Evolutionary conservation across 345 rosid species (phyloP).

Genomic region (Limnanthes douglasii): DNA sequence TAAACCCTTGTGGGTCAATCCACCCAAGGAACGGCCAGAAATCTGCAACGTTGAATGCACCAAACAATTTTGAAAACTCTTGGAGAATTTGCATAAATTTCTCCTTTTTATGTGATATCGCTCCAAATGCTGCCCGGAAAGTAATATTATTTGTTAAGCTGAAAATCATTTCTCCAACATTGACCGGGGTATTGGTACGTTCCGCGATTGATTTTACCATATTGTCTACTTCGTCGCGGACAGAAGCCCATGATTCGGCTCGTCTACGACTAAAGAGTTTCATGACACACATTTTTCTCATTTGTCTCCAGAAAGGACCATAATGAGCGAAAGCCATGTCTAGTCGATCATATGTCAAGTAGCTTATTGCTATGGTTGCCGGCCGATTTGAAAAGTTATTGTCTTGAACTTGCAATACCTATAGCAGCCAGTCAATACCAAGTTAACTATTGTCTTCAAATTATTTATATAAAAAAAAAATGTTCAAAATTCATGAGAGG

Average conservation of each 20-base stretch:
- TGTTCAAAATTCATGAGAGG: too few species aligned
- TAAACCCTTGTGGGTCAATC: slow-evolving; percentile 79
- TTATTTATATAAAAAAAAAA: too few species aligned
- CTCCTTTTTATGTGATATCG: slow-evolving; percentile 41
- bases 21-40: slow-evolving; percentile 60
- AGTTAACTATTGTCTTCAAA: too few species aligned
- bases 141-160: slow-evolving; percentile 59
- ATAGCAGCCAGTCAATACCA: too few species aligned
- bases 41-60: slow-evolving; percentile 89
- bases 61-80: slow-evolving; percentile 92
- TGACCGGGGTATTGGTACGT: slow-evolving; percentile 36
- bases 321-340: slow-evolving; percentile 98
- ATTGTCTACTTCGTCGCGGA: slow-evolving; percentile 66
- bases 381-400: slow-evolving; percentile 79
- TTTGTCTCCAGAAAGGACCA: slow-evolving; percentile 97
- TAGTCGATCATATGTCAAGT: slow-evolving; percentile 75
- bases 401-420: slow-evolving; percentile 83
- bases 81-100: slow-evolving; percentile 77
- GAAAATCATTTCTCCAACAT: slow-evolving; percentile 67
- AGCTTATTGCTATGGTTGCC: slow-evolving; percentile 63
- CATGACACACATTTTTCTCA: slow-evolving; percentile 88
- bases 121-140: slow-evolving; percentile 84
- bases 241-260: slow-evolving; percentile 90
- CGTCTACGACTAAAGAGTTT: slow-evolving; percentile 84
- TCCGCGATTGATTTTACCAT: slow-evolving; percentile 23